Percentiles rank a stretch among this genome's conserved stretches.
Evolutionary conservation across 306 rosid species (phyloP).

Genomic region (Hippophae rhamnoides): DNA sequence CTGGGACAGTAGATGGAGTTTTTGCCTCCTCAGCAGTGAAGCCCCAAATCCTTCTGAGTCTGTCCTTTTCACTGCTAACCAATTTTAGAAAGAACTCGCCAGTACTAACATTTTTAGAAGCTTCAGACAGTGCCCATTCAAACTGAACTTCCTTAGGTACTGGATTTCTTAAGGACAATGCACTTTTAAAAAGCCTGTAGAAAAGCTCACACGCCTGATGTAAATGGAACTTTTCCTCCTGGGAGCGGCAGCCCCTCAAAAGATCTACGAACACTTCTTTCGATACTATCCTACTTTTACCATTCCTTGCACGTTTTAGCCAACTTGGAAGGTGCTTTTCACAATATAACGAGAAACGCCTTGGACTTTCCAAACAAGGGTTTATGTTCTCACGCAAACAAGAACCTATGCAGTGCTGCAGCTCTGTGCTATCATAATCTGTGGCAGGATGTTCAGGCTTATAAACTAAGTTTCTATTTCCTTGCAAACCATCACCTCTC

Average conservation of each 20-base stretch:
- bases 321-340: conserved; percentile 93
- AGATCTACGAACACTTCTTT: conserved; percentile 89
- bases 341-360: conserved; percentile 71
- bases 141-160: conserved; percentile 93
- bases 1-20: conserved; percentile 26
- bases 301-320: conserved; percentile 98
- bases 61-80: conserved; percentile 70
- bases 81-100: conserved; percentile 57
- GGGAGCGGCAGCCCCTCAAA: conserved; percentile 52
- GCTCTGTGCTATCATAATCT: conserved; percentile 31
- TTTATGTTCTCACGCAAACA: conserved; percentile 44
- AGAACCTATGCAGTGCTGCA: conserved; percentile 59
- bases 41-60: conserved; percentile 68
- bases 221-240: conserved; percentile 55
- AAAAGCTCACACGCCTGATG: conserved; percentile 96
- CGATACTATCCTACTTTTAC: conserved; percentile 88
- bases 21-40: conserved; percentile 50
- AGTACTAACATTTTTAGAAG: conserved; percentile 57
- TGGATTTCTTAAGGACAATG: conserved; percentile 75
- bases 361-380: conserved; percentile 73
- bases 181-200: conserved; percentile 88
- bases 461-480: conserved; percentile 30
- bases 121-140: conserved; percentile 96
- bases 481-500: conserved; percentile 30
- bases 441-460: conserved; percentile 33